Base-by-base conservation (phyloP, 2,329 filamentous ascomycete species). In the Clonostachys rhizophaga region DNA sequence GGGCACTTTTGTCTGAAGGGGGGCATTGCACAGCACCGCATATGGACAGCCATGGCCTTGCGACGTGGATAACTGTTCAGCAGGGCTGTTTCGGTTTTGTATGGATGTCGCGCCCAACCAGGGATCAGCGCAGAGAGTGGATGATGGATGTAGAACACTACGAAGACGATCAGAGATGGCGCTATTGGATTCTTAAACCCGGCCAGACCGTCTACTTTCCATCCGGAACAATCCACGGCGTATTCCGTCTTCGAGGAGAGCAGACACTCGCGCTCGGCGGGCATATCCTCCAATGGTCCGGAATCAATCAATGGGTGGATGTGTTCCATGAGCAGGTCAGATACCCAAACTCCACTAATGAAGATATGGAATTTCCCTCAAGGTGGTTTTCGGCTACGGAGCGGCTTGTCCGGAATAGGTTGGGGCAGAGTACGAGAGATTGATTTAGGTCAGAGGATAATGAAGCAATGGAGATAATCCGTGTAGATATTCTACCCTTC, bases 141-240 rank as follows among this genome's bases (percentile, higher is more conserved):
- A 39, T 39, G 16, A 17, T 2, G 9, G 36, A 39, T 60, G 59
- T n/a, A 50, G 50, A 11, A 59, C 58, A 13, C 33, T 61, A 56
- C 51, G 53, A 55, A 3, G 55, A 56, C 20, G 60, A 59, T 16
- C 50, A 50, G 34, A 14, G 16, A 17, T 66, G 61, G 64, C 53
- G 62, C 37, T 67, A 58, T 44, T 43, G 60, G 16, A 50, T 66
- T 8, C 56, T 67, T 14, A 55, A 56, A 44, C 61, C 61, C 2
- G 64, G 61, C 9, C 59, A 67, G 55, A 61, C 63, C 3, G 55
- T 67, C 11, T 65, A 61, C 45, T 66, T 67, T 47, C 48, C 53
- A 36, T 58, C 60, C 16, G 63, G 63, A 45, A 66, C 59, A 7
- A 59, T 67, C 41, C 62, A 67, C 50, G 61, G 61, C 45, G 62